Conservation (phyloP, 1,139 yeast genomes). For the Nakaseomyces nivariensis region DNA sequence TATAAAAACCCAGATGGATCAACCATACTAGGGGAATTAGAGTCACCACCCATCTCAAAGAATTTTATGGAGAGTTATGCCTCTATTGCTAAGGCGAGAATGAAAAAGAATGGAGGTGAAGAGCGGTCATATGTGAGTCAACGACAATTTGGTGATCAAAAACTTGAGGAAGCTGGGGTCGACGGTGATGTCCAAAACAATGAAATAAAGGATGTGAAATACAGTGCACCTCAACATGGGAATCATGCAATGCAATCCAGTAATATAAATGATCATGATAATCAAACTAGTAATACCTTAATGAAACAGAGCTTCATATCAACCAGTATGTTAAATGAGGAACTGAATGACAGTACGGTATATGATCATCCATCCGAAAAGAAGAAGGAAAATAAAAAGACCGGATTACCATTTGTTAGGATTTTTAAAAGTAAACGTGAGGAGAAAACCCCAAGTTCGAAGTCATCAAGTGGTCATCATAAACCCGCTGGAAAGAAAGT, state of each 20-base stretch:
- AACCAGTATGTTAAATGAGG: background rate
- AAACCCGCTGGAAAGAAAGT: background rate
- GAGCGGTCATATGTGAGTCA: background rate
- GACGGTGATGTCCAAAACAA: background rate
- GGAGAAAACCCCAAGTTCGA: constrained; percentile 1
- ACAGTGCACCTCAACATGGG: background rate
- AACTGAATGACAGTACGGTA: constrained; percentile 3
- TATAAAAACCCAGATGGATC: constrained; percentile 19
- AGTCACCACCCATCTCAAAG: constrained; percentile 28
- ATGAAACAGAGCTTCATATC: background rate
- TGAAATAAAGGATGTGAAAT: background rate
- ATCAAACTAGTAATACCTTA: background rate
- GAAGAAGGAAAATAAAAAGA: constrained; percentile 8
- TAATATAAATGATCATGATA: background rate
- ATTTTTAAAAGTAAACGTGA: constrained; percentile 16
- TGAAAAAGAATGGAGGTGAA: constrained; percentile 7
- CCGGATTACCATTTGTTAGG: constrained; percentile 14
- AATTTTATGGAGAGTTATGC: constrained; percentile 18
- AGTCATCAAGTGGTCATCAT: constrained; percentile 2
- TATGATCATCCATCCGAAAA: constrained; percentile 2
- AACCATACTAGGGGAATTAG: constrained; percentile 17
- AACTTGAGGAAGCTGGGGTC: constrained; percentile 1
- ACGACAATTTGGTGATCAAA: background rate
- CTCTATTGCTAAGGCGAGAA: constrained; percentile 7
- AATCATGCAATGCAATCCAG: background rate